These are phyloP conservation scores for Immersiella caudata DNA, from an alignment of 495 filamentous ascomycete genomes.

Conservation along the genomic window DNA sequence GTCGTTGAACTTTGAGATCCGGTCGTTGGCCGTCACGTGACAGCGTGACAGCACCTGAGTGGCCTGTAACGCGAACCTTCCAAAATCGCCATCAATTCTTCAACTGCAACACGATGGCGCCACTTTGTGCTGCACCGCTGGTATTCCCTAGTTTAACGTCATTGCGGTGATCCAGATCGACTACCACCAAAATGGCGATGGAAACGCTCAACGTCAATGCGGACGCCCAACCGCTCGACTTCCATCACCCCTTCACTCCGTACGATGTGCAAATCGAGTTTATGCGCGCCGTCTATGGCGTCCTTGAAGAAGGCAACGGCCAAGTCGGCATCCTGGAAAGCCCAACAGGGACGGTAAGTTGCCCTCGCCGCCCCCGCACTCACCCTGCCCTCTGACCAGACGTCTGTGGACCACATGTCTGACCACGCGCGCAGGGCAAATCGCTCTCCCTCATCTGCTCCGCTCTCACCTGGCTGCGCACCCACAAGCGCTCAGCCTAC, in stretches of 20 bases:
- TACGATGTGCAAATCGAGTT: conserved; percentile 90
- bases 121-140: neutral
- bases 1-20: neutral
- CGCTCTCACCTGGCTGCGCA: conserved; percentile 89
- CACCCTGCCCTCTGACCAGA: neutral
- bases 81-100: neutral
- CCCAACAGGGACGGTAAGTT: conserved; percentile 73
- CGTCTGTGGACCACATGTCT: neutral
- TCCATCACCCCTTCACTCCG: conserved; percentile 89
- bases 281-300: conserved; percentile 83
- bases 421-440: conserved; percentile 69
- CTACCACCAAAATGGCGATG: conserved; percentile 1
- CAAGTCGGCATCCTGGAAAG: conserved; percentile 90
- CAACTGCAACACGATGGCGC: neutral
- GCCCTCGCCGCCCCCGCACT: neutral
- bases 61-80: conserved; percentile 1
- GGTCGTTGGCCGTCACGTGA: neutral
- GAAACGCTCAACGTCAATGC: conserved; percentile 5
- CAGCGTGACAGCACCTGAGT: neutral
- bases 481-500: conserved; percentile 71
- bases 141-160: no score
- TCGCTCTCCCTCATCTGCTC: conserved; percentile 93
- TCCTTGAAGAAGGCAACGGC: conserved; percentile 74
- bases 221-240: conserved; percentile 49
- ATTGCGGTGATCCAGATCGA: neutral